Conservation (phyloP, 208 protist species). For the Wallacemonas rigidus region DNA sequence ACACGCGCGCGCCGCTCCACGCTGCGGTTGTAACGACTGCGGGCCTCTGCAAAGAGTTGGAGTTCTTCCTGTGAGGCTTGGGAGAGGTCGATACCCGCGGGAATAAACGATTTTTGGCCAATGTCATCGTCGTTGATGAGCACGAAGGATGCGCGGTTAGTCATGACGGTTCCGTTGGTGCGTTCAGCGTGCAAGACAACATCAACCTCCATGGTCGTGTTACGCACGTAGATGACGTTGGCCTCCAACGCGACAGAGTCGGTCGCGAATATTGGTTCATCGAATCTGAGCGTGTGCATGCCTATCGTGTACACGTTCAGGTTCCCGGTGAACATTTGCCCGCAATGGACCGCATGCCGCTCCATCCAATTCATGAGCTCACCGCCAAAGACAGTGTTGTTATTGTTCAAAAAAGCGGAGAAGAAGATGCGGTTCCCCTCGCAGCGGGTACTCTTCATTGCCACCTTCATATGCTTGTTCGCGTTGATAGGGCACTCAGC, state of each 20-base stretch:
- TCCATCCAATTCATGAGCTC: slow-evolving; percentile 94
- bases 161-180: slow-evolving; percentile 51
- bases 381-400: slow-evolving; percentile 93
- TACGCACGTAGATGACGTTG: slow-evolving; percentile 85
- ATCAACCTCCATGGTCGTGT: slow-evolving; percentile 92
- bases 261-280: slow-evolving; percentile 79
- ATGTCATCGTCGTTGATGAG: slow-evolving; percentile 87
- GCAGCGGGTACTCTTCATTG: slow-evolving; percentile 52
- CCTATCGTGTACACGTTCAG: slow-evolving; percentile 84
- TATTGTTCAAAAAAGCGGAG: slow-evolving; percentile 86
- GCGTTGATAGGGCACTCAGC: slow-evolving; percentile 68
- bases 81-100: slow-evolving; percentile 68
- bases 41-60: slow-evolving; percentile 66
- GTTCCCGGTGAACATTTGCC: slow-evolving; percentile 87
- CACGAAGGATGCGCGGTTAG: slow-evolving; percentile 87
- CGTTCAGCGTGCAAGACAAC: slow-evolving; percentile 75
- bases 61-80: slow-evolving; percentile 73
- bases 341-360: slow-evolving; percentile 85
- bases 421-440: slow-evolving; percentile 89
- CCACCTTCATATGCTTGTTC: slow-evolving; percentile 51
- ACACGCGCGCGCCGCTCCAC: slow-evolving; percentile 29
- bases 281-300: slow-evolving; percentile 91
- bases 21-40: slow-evolving; percentile 52
- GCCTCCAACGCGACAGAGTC: slow-evolving; percentile 89
- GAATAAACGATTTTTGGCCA: slow-evolving; percentile 73